phyloP scores from a whole-genome alignment of 1,284 basidiomycete species.

The Apiotrichum montevideense region DNA sequence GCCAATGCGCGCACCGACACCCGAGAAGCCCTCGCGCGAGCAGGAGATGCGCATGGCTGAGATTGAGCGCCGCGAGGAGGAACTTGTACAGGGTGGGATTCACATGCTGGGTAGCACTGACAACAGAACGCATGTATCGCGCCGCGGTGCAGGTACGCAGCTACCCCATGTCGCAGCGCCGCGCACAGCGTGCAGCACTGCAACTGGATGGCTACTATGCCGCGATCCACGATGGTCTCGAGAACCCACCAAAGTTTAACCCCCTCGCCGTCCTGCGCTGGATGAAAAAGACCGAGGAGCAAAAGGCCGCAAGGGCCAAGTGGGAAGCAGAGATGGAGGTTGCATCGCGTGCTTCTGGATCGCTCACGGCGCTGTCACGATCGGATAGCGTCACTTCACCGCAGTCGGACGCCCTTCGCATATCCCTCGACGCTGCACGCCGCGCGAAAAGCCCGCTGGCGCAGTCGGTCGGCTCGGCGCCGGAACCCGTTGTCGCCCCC shows the following conservation, averaged over 20 bases:
- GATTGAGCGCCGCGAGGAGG: conserved; percentile 32
- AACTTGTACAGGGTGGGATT: conserved; percentile 33
- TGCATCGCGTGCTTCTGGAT: neutral
- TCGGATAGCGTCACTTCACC: conserved; percentile 11
- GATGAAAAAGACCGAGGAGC: conserved; percentile 28
- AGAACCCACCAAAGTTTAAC: conserved; percentile 36
- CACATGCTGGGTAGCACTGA: neutral
- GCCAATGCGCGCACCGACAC: neutral
- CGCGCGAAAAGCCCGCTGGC: neutral
- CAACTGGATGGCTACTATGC: conserved; percentile 43
- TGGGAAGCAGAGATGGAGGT: conserved; percentile 25
- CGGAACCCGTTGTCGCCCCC: conserved; percentile 4
- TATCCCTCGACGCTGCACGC: neutral
- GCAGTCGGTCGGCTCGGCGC: neutral
- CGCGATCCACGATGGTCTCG: conserved; percentile 36
- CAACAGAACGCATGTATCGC: conserved; percentile 36
- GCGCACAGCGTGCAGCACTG: conserved; percentile 30
- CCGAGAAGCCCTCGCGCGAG: conserved; percentile 9
- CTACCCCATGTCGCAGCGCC: conserved; percentile 37
- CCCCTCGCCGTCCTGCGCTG: conserved; percentile 39
- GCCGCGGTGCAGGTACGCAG: conserved; percentile 38
- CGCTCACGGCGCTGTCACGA: neutral
- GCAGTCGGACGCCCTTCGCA: conserved; percentile 2
- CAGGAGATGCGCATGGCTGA: conserved; percentile 29
- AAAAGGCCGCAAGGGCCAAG: conserved; percentile 21